A percentile compares a stretch with the other conserved stretches of the same genome.
Conservation (phyloP, 495 filamentous ascomycete genomes). For the Mycothermus thermophilus region DNA sequence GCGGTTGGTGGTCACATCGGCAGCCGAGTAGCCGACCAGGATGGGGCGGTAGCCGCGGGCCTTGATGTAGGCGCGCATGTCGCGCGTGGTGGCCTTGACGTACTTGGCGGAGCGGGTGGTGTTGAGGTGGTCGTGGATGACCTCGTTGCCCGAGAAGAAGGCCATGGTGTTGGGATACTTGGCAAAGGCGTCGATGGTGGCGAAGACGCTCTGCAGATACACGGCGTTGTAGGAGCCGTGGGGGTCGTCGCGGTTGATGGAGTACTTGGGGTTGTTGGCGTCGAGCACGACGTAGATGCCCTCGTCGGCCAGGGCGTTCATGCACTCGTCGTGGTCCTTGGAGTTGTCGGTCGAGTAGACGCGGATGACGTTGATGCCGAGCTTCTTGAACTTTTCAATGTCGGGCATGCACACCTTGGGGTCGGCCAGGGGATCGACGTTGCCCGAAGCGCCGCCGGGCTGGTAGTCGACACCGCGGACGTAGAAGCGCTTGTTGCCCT, state of each 20-base stretch:
- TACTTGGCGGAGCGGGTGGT: slow-evolving; percentile 68
- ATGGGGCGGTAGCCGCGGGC: slow-evolving; percentile 59
- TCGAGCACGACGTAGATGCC: slow-evolving; percentile 91
- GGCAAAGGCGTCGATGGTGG: slow-evolving; percentile 80
- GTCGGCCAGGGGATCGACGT: slow-evolving; percentile 76
- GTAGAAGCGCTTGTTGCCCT: slow-evolving; percentile 74
- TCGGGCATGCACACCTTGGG: slow-evolving; percentile 61
- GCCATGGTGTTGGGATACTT: slow-evolving; percentile 83
- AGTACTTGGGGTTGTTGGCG: slow-evolving; percentile 36
- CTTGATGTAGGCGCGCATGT: slow-evolving; percentile 79
- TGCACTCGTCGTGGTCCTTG: slow-evolving; percentile 68
- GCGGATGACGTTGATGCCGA: slow-evolving; percentile 85
- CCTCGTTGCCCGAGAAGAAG: slow-evolving; percentile 97
- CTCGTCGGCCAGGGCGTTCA: slow-evolving; percentile 65
- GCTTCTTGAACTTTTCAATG: slow-evolving; percentile 67
- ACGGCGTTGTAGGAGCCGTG: slow-evolving; percentile 72
- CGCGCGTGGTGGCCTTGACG: slow-evolving; percentile 89
- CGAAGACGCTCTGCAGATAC: slow-evolving; percentile 89
- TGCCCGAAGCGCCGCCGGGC: slow-evolving; percentile 58
- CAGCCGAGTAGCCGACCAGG: slow-evolving; percentile 90
- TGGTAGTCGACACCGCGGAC: slow-evolving; percentile 94
- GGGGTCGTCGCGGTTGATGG: slow-evolving; percentile 36
- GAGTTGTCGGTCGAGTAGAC: slow-evolving; percentile 93
- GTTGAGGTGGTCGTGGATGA: slow-evolving; percentile 69
- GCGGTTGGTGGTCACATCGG: slow-evolving; percentile 74